Base-by-base conservation (phyloP, 768 basidiomycete species). In the Boletus vermiculosoides region DNA sequence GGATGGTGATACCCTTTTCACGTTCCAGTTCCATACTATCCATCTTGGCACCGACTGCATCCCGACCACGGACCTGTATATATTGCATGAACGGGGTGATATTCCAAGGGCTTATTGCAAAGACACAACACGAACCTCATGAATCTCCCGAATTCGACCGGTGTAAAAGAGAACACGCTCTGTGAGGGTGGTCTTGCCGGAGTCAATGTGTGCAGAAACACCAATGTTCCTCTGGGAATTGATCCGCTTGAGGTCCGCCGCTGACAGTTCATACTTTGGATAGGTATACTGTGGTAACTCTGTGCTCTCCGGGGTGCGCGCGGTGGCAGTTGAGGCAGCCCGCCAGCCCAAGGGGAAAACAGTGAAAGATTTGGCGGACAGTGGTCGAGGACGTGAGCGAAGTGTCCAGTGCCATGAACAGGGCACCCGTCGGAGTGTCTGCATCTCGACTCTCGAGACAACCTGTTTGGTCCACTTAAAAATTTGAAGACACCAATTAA, bases 1-100 rank as follows among this genome's bases (percentile, higher is more conserved):
- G 97, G 60, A 99, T 99, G 34, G 97, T 99, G 66, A 99, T 99
- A 39, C 97, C 97, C 77, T 99, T 98, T 74, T 98, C 97, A 46
- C 96, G 81, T 72, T 99, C 97, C 5, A 99, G 79, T 60, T 99
- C 97, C 97, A 99, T 99, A 64, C 89, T 92, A 73, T 99, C 97
- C 97, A 99, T 99, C 79, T 99, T 99, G 9, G 97, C 97, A 51
- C 97, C 97, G 20, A 98, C 94, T 30, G 88, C 86, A 72, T 99
- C 97, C 52, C 90, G 83, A 44, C 97, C 97, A 58, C 97, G 82
- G 58, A 96, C 92, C 90, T 92, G 65, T 13, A 40, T 16, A 18
- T 11, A 16, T 16, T 8, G 44, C 44, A 23, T 57, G 16, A 50
- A 42, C 4, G 40, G 42, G 40, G 16, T 10, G 18, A 12, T 36